These are phyloP conservation scores for Bromus sterilis DNA, from an alignment of 176 grass and related monocot genomes.

Conservation along the genomic window DNA sequence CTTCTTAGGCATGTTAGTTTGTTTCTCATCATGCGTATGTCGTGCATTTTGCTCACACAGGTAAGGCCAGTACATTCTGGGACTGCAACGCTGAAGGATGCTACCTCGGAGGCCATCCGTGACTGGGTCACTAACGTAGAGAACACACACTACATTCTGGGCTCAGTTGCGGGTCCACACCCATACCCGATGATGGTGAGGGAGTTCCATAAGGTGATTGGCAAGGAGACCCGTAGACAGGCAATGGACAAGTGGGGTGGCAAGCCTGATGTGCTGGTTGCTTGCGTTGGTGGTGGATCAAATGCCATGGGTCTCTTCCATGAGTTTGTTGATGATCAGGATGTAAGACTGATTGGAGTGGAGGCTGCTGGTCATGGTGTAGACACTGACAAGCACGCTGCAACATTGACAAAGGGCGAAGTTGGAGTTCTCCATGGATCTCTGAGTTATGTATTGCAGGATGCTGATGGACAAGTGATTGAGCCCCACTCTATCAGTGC, in stretches of 20 bases:
- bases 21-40: neutral
- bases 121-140: conserved; percentile 97
- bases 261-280: conserved; percentile 84
- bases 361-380: conserved; percentile 90
- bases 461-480: conserved; percentile 94
- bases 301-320: conserved; percentile 98
- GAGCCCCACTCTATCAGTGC: conserved; percentile 99
- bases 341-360: conserved; percentile 80
- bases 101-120: conserved; percentile 90
- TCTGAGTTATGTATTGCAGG: conserved; percentile 91
- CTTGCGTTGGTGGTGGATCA: conserved; percentile 90
- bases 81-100: conserved; percentile 92
- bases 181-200: conserved; percentile 99
- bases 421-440: conserved; percentile 96
- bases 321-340: conserved; percentile 87
- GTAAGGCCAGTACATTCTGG: conserved; percentile 87
- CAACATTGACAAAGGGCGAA: conserved; percentile 86
- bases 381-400: conserved; percentile 86
- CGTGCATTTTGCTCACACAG: conserved; percentile 24
- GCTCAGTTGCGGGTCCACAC: conserved; percentile 82
- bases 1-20: neutral
- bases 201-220: conserved; percentile 91
- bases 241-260: conserved; percentile 92
- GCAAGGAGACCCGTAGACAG: conserved; percentile 82
- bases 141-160: conserved; percentile 90